A percentile compares a stretch with the other conserved stretches of the same genome.
Conservation (phyloP, 2,329 filamentous ascomycete species). For the Fusarium concolor region DNA sequence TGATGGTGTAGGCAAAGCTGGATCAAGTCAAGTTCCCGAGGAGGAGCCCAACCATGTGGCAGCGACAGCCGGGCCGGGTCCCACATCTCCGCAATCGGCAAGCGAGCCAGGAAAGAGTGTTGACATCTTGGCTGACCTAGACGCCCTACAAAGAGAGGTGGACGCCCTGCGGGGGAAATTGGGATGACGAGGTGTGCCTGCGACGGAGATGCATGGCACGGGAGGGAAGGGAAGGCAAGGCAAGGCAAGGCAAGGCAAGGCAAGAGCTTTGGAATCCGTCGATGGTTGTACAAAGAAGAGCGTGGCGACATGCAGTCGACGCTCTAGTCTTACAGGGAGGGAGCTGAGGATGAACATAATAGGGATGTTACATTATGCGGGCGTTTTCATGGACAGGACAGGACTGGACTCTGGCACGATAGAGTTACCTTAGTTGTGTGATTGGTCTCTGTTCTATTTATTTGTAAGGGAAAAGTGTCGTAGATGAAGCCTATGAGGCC, state of each 20-base stretch:
- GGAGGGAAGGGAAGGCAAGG: slow-evolving; percentile 8
- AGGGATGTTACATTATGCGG: slow-evolving; percentile 26
- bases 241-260: too few species aligned
- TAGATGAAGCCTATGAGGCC: slow-evolving; percentile 39
- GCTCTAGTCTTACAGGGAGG: slow-evolving; percentile 10
- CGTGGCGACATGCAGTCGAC: slow-evolving; percentile 13
- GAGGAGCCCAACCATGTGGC: slow-evolving; percentile 21
- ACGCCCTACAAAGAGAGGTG: slow-evolving; percentile 79
- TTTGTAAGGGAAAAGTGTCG: slow-evolving; percentile 25
- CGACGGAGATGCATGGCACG: neutral
- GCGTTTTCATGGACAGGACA: slow-evolving; percentile 34
- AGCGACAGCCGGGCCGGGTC: slow-evolving; percentile 20
- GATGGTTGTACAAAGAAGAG: slow-evolving; percentile 26
- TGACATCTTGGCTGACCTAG: slow-evolving; percentile 79
- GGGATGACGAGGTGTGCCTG: slow-evolving; percentile 31
- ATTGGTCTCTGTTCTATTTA: slow-evolving; percentile 16
- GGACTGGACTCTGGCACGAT: slow-evolving; percentile 25
- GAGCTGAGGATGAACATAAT: slow-evolving; percentile 22
- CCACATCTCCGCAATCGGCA: slow-evolving; percentile 33
- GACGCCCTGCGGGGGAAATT: slow-evolving; percentile 67
- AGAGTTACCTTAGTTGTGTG: slow-evolving; percentile 23
- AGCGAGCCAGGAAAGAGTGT: slow-evolving; percentile 51
- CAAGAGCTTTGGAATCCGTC: slow-evolving; percentile 7
- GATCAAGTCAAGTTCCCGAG: slow-evolving; percentile 33
- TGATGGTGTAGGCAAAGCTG: slow-evolving; percentile 44